These are phyloP conservation scores for Apiospora pterosperma DNA, from an alignment of 2,329 filamentous ascomycete genomes.

Conservation along the genomic window DNA sequence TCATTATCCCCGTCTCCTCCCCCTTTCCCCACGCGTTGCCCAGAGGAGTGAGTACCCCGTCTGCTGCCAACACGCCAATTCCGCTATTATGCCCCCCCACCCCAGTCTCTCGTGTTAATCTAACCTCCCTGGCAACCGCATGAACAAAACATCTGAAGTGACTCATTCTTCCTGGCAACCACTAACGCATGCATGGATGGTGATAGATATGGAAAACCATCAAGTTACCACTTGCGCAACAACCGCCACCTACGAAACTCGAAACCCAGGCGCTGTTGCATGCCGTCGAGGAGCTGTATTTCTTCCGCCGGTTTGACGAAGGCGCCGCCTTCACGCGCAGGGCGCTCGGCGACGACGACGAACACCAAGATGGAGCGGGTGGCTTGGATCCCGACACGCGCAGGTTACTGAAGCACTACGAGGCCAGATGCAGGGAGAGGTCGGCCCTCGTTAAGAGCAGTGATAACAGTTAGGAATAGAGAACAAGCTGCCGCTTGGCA, in stretches of 20 bases:
- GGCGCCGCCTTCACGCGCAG: constrained; percentile 37
- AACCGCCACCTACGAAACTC: constrained; percentile 39
- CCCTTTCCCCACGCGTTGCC: neutral
- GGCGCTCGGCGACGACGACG: constrained; percentile 27
- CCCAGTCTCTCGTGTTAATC: too few relatives aligned
- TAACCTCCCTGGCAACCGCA: neutral
- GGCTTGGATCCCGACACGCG: constrained; percentile 42
- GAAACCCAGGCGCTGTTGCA: constrained; percentile 49
- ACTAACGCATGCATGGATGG: neutral
- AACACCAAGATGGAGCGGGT: constrained; percentile 19
- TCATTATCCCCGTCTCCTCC: neutral
- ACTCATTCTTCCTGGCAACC: neutral
- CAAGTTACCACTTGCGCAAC: constrained; percentile 34
- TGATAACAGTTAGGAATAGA: neutral
- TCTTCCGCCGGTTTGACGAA: constrained; percentile 44
- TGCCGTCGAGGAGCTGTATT: constrained; percentile 57
- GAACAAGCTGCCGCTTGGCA: neutral
- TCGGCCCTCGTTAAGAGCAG: neutral
- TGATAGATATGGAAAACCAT: constrained; percentile 42
- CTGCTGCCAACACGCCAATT: neutral
- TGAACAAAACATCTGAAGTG: neutral
- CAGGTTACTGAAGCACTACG: constrained; percentile 38
- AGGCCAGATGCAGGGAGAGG: constrained; percentile 36
- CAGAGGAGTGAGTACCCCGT: too few relatives aligned
- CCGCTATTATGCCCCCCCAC: neutral